A percentile compares a stretch with the other conserved stretches of the same genome.
These are phyloP conservation scores for Eruca vesicaria DNA, from an alignment of 441 rosid species.

Conservation along the genomic window DNA sequence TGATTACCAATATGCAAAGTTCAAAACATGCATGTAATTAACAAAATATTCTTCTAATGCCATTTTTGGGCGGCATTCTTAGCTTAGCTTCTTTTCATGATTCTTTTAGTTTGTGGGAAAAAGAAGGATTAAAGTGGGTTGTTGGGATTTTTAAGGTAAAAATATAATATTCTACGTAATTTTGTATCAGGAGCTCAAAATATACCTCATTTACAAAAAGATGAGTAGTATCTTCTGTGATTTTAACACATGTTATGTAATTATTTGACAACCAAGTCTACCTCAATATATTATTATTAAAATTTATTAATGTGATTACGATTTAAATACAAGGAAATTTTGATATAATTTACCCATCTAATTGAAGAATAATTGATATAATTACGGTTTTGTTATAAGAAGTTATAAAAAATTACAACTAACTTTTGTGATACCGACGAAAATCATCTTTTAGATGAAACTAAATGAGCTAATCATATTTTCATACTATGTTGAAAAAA, in stretches of 20 bases:
- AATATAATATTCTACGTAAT: conserved; percentile 12
- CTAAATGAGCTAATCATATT: background rate
- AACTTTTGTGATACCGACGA: background rate
- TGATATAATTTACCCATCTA: background rate
- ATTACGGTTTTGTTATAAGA: background rate
- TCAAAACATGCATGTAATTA: conserved; percentile 17
- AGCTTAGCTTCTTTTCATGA: conserved; percentile 33
- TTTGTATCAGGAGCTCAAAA: conserved; percentile 7
- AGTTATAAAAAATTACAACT: background rate
- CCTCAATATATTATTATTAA: background rate
- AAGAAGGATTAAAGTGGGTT: conserved; percentile 39
- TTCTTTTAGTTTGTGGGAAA: conserved; percentile 37
- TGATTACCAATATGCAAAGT: conserved; percentile 16
- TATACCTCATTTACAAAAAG: background rate
- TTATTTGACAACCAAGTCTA: background rate
- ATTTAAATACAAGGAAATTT: background rate
- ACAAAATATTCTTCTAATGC: conserved; percentile 22
- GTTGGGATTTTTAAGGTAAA: conserved; percentile 39
- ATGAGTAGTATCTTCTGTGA: background rate
- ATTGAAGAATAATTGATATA: background rate
- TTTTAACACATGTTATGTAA: background rate
- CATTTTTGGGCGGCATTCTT: conserved; percentile 27
- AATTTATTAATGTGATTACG: background rate
- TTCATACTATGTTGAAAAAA: background rate
- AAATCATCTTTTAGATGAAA: background rate